phyloP scores from a whole-genome alignment of 1,284 basidiomycete species.

The Athelia psychrophila region DNA sequence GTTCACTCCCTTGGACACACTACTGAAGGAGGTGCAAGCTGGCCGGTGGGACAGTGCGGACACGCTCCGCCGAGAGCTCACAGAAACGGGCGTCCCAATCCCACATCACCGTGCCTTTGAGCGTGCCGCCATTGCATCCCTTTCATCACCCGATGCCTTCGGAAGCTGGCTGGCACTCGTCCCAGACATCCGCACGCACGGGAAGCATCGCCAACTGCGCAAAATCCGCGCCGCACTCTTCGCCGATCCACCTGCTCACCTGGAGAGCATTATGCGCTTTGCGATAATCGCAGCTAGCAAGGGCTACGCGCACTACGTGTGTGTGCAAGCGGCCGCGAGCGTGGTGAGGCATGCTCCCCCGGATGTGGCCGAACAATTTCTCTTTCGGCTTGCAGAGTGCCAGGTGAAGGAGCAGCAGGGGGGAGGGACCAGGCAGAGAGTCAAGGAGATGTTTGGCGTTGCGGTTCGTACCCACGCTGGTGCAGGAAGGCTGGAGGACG shows the following conservation, averaged over 20 bases:
- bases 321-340: not conserved
- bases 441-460: constrained; percentile 9
- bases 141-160: not conserved
- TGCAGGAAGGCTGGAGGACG: constrained; percentile 9
- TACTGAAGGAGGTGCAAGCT: not conserved
- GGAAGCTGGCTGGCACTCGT: not conserved
- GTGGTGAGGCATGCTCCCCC: not conserved
- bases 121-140: not conserved
- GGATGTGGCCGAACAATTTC: not conserved
- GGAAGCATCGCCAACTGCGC: not conserved
- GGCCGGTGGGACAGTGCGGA: not conserved
- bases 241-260: constrained; percentile 12
- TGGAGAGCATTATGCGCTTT: constrained; percentile 20
- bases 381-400: not conserved
- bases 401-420: not conserved
- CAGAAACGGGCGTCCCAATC: not conserved
- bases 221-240: constrained; percentile 6
- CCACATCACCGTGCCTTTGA: not conserved
- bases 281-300: constrained; percentile 22
- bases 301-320: constrained; percentile 17
- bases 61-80: not conserved
- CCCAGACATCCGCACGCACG: not conserved
- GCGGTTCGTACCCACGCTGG: constrained; percentile 17
- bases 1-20: not conserved
- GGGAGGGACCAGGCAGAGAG: not conserved